Evolutionary conservation across 768 basidiomycete genomes (phyloP), one percentile per base, ranked within the genome.

Genomic region (Agaricus bisporus): DNA sequence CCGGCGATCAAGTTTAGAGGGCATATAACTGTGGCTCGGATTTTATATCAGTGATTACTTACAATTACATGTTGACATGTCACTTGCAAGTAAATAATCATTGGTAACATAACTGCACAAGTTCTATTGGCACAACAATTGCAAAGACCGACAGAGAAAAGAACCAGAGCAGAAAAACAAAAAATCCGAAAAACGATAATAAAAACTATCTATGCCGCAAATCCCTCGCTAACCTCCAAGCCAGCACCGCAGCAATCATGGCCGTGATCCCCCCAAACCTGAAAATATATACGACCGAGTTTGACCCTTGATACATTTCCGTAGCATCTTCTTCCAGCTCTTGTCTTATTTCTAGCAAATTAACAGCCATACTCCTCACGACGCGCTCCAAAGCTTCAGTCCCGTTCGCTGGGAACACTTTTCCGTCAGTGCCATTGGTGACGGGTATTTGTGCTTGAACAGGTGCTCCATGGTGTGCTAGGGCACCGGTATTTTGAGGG

Each of bases 251-350:
- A 4, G 83, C 82, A 43, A 84, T 66, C 4, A 64, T 63, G 0
- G 83, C 78, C 1, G 79, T 71, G 6, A 84, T 54, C 1, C 82
- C 83, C 39, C 84, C 83, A 28, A 86, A 55, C 51, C 85, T 73
- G 64, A 93, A 91, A 29, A 93, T 80, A 60, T 91, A 79, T 9
- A 83, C 89, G 4, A 91, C 81, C n/a, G 89, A 83, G 66, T 86
- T 83, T 1, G 84, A 78, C 20, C 53, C 54, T 44, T 66, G 59
- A n/a, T 61, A 57, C 2, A 60, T 61, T 26, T 54, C 55, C 17
- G 63, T 70, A 38, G 63, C 63, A n/a, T 41, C 36, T 2, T 15
- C 51, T 35, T 48, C 18, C 26, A 11, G 47, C 39, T 17, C 57
- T 49, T 47, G 58, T 26, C 26, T 56, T 41, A 18, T 55, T 49